phyloP scores from a whole-genome alignment of 1,284 basidiomycete species.

The Heterobasidion annosum region DNA sequence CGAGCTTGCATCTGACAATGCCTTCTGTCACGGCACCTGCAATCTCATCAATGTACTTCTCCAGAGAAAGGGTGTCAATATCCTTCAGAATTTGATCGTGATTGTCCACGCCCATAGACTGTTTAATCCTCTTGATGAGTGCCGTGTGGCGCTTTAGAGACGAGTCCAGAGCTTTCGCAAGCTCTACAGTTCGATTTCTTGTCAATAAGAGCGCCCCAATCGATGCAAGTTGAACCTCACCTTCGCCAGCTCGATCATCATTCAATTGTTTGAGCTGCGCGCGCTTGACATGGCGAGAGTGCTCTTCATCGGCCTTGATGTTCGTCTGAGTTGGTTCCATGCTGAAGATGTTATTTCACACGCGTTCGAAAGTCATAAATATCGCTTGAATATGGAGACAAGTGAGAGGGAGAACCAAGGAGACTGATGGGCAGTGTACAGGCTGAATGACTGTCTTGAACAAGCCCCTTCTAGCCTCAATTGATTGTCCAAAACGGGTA shows the following conservation, averaged over 20 bases:
- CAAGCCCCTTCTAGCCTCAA: no score
- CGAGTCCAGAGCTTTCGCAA: constrained; percentile 68
- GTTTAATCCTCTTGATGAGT: constrained; percentile 83
- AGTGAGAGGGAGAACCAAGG: no score
- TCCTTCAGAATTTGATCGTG: constrained; percentile 87
- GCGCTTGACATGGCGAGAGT: constrained; percentile 43
- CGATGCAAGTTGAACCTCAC: constrained; percentile 21
- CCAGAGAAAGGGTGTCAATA: constrained; percentile 79
- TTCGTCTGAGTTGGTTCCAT: constrained; percentile 11
- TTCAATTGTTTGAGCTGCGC: constrained; percentile 49
- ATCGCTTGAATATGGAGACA: no score
- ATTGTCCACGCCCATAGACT: constrained; percentile 71
- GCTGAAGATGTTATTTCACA: no score
- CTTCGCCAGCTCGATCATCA: constrained; percentile 32
- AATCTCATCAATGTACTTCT: constrained; percentile 96
- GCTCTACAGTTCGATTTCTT: constrained; percentile 30
- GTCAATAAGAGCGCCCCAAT: not conserved
- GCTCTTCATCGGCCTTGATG: constrained; percentile 53
- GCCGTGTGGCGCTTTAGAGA: constrained; percentile 92
- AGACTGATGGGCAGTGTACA: no score
- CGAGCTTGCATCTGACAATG: constrained; percentile 74
- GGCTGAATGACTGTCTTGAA: no score
- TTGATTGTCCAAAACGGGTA: no score
- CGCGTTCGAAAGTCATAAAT: no score
- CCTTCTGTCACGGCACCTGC: constrained; percentile 85